phyloP scores from a whole-genome alignment of 2,329 filamentous ascomycete genomes.

The Cryphonectria japonica region DNA sequence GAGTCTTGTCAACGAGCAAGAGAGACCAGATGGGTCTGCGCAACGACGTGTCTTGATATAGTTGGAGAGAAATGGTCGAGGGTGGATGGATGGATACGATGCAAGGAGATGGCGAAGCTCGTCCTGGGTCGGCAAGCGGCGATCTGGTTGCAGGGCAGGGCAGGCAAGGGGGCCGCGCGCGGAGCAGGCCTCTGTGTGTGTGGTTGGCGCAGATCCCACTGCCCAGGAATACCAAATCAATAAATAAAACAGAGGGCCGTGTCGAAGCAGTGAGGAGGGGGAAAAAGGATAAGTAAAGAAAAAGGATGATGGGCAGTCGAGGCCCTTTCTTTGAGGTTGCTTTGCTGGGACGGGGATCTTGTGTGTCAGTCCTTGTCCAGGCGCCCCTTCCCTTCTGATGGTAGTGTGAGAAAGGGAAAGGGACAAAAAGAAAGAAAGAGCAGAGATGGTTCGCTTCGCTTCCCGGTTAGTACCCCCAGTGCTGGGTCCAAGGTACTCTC shows the following conservation, averaged over 20 bases:
- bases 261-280: conserved; percentile 35
- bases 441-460: conserved; percentile 26
- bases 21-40: conserved; percentile 49
- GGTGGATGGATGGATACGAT: conserved; percentile 34
- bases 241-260: conserved; percentile 23
- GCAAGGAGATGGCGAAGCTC: conserved; percentile 38
- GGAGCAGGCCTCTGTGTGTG: conserved; percentile 51
- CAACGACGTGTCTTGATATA: conserved; percentile 66
- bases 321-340: conserved; percentile 19
- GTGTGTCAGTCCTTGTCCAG: conserved; percentile 23
- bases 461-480: conserved; percentile 25
- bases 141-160: conserved; percentile 27
- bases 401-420: not conserved
- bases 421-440: not conserved
- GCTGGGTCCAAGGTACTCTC: conserved; percentile 6
- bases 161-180: conserved; percentile 34
- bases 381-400: conserved; percentile 6
- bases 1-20: conserved; percentile 38
- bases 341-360: conserved; percentile 25
- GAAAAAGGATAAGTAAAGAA: conserved; percentile 28
- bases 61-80: conserved; percentile 50
- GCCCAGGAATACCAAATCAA: conserved; percentile 10
- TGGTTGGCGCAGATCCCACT: conserved; percentile 51
- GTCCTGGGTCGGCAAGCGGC: conserved; percentile 40
- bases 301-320: conserved; percentile 31